Evolutionary conservation across 306 rosid species (phyloP).

Genomic region (Quercus ilex): DNA sequence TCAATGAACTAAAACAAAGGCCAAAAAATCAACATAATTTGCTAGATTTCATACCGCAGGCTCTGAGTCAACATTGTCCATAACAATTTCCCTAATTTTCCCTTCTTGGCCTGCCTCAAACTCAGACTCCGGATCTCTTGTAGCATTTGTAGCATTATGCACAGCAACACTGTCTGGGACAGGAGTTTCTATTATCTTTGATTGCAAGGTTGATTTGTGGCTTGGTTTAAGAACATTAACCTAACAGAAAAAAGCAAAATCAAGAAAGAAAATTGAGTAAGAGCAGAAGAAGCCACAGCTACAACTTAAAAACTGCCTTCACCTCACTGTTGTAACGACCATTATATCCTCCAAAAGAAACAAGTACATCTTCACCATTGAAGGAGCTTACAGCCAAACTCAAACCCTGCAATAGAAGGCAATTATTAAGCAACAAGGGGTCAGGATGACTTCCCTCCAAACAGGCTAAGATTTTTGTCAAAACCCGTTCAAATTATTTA

Average conservation of each 20-base stretch:
- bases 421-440: constrained; percentile 15
- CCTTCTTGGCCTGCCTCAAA: constrained; percentile 66
- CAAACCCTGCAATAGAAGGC: constrained; percentile 62
- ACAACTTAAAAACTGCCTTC: constrained; percentile 17
- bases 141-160: constrained; percentile 61
- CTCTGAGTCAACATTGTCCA: constrained; percentile 64
- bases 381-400: constrained; percentile 77
- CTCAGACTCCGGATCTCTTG: constrained; percentile 74
- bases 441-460: background rate
- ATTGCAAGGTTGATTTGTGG: constrained; percentile 83
- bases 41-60: constrained; percentile 42
- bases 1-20: background rate
- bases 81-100: constrained; percentile 70
- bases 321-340: constrained; percentile 92
- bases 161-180: constrained; percentile 67
- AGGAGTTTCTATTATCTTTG: constrained; percentile 57
- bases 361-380: constrained; percentile 73
- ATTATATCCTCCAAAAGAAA: constrained; percentile 90
- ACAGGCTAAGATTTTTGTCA: background rate
- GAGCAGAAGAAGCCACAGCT: constrained; percentile 12
- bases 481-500: constrained; percentile 7
- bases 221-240: constrained; percentile 88
- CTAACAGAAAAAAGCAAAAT: constrained; percentile 39
- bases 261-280: constrained; percentile 8
- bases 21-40: constrained; percentile 23